These are phyloP conservation scores for Hypoxylon intermedium DNA, from an alignment of 495 filamentous ascomycete genomes.

Conservation along the genomic window DNA sequence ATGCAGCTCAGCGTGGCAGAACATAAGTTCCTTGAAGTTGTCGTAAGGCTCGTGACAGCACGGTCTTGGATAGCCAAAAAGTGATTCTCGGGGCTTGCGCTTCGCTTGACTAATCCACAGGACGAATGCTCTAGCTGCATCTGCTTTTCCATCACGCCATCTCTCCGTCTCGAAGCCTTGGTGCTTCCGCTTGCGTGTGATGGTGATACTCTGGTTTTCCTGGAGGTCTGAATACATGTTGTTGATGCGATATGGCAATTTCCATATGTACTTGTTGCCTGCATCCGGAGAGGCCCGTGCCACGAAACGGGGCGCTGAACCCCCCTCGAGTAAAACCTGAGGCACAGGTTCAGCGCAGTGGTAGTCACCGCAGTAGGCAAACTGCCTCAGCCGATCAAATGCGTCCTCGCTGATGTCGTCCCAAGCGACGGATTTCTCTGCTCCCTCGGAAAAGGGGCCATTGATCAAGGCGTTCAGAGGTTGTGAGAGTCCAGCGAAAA, in stretches of 20 bases:
- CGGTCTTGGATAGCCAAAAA: no score
- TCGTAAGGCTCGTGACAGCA: background rate
- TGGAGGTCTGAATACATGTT: background rate
- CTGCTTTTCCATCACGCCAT: background rate
- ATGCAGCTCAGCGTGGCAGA: background rate
- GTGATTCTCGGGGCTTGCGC: background rate
- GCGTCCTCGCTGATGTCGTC: slow-evolving; percentile 58
- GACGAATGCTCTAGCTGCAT: background rate
- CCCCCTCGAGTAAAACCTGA: background rate
- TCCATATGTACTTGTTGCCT: background rate
- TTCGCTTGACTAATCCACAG: background rate
- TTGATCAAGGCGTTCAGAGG: slow-evolving; percentile 58
- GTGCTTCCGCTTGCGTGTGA: background rate
- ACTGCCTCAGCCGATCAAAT: slow-evolving; percentile 58
- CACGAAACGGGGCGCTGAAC: no score
- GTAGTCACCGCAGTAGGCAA: slow-evolving; percentile 60
- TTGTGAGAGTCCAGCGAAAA: slow-evolving; percentile 56
- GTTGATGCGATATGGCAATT: background rate
- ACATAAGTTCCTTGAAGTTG: background rate
- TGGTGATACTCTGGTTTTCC: background rate
- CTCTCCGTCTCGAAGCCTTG: background rate
- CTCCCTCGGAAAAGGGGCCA: slow-evolving; percentile 54
- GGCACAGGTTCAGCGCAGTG: background rate
- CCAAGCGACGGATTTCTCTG: slow-evolving; percentile 50
- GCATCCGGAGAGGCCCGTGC: no score